Base-by-base conservation (phyloP, 2,329 filamentous ascomycete genomes). In the Aspergillus ustus region DNA sequence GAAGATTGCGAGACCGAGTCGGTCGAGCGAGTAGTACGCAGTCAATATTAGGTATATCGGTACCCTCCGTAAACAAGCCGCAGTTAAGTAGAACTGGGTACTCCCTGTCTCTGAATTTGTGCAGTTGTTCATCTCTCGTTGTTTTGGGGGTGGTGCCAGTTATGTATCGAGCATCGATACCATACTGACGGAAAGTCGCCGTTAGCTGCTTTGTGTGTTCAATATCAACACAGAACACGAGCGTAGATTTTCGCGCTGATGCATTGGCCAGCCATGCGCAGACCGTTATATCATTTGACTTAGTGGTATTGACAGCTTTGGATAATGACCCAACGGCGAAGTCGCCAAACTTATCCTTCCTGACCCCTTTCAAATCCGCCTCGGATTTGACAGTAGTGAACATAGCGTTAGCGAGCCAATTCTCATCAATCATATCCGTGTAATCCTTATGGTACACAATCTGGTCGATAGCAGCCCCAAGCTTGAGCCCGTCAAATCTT, bases 41-140 rank as follows among this genome's bases (percentile, higher is more conserved):
- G 79, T 99, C 95, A 67, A 99, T 91, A 73, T 96, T 97, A 6
- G 96, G 95, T 34, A 99, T 97, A 72, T 99, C 95, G 0, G 95
- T 99, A 2, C 95, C 95, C 79, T 99, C 95, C 0, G 94, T 98
- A 72, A 97, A 98, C 45, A 99, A 91, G 8, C 93, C 93, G 72
- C 95, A 98, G 74, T 99, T 99, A 55, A 99, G 80, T 15, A 99
- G 83, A 1, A 99, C 92, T 0, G 92, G 92, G 65, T 91, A 98
- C 48, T 93, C 85, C 7, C 88, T 85, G 2, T 81, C 83, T 66
- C 85, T 90, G 77, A 99, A 99, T 2, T 86, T 86, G 34, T 91
- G 88, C 1, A 99, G 82, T 1, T 87, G 86, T 54, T 89, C 83
- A 54, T 86, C 84, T 49, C 95, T 86, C 55, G 89, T 83, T n/a